phyloP scores from a whole-genome alignment of 345 rosid genomes.

The Noccaea caerulescens region DNA sequence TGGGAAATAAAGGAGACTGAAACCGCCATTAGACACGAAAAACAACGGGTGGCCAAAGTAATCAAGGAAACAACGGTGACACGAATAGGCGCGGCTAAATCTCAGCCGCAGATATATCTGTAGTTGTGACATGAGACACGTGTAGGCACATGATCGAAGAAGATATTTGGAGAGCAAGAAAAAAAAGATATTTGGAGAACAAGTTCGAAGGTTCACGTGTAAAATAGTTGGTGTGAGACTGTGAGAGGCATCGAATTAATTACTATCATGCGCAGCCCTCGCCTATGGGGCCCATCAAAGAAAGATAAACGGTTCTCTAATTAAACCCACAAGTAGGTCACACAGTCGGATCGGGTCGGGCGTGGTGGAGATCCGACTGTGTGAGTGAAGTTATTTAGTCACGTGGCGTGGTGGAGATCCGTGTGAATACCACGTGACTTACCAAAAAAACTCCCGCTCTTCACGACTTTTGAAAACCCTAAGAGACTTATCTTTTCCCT shows the following conservation, averaged over 20 bases:
- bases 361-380: too few relatives aligned
- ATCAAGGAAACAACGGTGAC: conserved; percentile 19
- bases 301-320: conserved; percentile 1
- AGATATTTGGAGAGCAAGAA: too few relatives aligned
- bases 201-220: conserved; percentile 22
- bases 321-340: neutral
- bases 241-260: neutral
- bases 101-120: neutral
- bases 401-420: conserved; percentile 16
- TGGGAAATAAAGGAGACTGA: conserved; percentile 18
- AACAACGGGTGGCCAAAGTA: conserved; percentile 38
- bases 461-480: conserved; percentile 40
- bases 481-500: conserved; percentile 23
- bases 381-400: neutral
- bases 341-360: too few relatives aligned
- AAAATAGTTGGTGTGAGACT: neutral
- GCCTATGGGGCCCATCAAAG: conserved; percentile 1
- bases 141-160: neutral
- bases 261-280: neutral
- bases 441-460: conserved; percentile 34
- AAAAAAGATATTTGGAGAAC: conserved; percentile 17
- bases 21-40: conserved; percentile 35
- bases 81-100: conserved; percentile 17
- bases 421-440: conserved; percentile 19
- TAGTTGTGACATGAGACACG: neutral